Conservation (phyloP, 1,284 basidiomycete species). For the Boletus albobrunnescens region DNA sequence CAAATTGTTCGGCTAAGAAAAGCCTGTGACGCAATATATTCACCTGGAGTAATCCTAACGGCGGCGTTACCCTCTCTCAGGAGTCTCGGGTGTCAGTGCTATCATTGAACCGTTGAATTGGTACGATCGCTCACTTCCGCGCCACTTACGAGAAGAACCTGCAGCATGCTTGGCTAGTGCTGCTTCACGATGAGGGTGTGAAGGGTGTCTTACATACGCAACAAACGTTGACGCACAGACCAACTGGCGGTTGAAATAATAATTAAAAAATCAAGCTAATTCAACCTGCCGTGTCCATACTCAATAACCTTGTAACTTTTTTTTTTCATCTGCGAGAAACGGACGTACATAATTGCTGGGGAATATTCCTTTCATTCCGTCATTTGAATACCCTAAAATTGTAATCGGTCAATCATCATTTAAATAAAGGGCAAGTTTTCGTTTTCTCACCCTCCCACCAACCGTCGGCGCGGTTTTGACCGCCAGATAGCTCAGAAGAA, state of each 20-base stretch:
- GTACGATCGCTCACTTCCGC: constrained; percentile 28
- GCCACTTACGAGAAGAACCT: constrained; percentile 30
- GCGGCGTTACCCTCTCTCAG: constrained; percentile 17
- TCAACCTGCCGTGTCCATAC: constrained; percentile 25
- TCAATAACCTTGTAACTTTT: constrained; percentile 21
- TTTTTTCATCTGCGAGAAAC: not conserved
- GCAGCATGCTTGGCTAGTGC: constrained; percentile 20
- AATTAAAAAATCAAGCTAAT: constrained; percentile 14
- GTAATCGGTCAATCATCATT: constrained; percentile 24
- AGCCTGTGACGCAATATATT: constrained; percentile 28
- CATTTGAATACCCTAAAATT: constrained; percentile 52
- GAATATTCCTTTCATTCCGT: constrained; percentile 71
- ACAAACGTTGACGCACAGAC: constrained; percentile 18
- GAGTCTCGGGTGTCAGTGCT: constrained; percentile 10
- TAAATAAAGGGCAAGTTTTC: constrained; percentile 11
- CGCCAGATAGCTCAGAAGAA: constrained; percentile 55
- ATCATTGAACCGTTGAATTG: constrained; percentile 17
- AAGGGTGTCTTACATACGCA: constrained; percentile 27
- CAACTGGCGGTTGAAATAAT: not conserved
- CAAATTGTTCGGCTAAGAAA: constrained; percentile 16
- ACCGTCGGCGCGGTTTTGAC: constrained; percentile 64
- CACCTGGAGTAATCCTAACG: constrained; percentile 17
- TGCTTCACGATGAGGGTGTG: constrained; percentile 18
- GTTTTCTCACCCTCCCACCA: constrained; percentile 73
- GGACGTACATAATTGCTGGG: constrained; percentile 77